Conservation (phyloP, 768 basidiomycete genomes). For the Imleria badia region DNA sequence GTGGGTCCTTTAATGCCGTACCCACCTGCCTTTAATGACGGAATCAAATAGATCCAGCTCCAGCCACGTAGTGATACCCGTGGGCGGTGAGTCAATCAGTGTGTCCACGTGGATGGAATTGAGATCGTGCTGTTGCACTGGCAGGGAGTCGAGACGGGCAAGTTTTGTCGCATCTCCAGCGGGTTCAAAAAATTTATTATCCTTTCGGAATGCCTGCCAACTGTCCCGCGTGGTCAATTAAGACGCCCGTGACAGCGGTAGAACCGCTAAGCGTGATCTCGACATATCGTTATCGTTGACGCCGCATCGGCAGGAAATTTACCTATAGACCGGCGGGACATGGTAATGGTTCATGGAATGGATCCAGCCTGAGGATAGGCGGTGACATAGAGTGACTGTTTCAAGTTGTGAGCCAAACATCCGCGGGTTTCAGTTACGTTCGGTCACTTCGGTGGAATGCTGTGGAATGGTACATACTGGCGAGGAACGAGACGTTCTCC, state of each 20-base stretch:
- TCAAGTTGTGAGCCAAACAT: not conserved
- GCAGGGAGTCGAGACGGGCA: not conserved
- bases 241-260: not conserved
- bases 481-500: no score
- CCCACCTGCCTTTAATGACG: not conserved
- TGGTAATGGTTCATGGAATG: not conserved
- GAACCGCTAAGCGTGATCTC: not conserved
- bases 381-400: not conserved
- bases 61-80: not conserved
- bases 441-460: no score
- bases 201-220: not conserved
- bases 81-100: not conserved
- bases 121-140: not conserved
- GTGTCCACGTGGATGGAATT: not conserved
- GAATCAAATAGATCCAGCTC: not conserved
- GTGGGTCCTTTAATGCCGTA: conserved; percentile 3
- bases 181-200: not conserved
- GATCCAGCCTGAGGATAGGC: no score
- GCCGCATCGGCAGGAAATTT: not conserved
- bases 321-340: not conserved
- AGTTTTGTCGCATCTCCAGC: not conserved
- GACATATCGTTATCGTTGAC: not conserved
- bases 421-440: conserved; percentile 1
- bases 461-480: not conserved
- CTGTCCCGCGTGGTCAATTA: no score